Evolutionary conservation across 352 stramenopile genomes (phyloP).

Genomic region (Aphanomyces invadans): DNA sequence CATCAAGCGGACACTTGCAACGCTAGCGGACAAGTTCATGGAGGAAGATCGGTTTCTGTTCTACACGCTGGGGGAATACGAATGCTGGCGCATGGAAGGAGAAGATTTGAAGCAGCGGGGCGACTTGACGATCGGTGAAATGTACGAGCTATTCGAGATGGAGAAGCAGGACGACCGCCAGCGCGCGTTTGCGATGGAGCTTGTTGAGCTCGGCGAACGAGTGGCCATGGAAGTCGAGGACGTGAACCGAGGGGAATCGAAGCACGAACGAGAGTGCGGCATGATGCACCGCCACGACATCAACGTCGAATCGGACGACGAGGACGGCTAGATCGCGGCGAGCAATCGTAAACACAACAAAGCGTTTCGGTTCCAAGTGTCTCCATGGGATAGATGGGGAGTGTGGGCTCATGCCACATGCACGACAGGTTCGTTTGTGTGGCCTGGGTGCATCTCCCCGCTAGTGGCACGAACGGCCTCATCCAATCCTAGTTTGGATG

Average conservation of each 20-base stretch:
- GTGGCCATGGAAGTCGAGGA: conserved; percentile 16
- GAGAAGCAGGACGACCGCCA: conserved; percentile 16
- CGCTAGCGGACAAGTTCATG: conserved; percentile 7
- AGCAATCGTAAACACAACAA: too few species aligned
- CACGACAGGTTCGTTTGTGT: too few species aligned
- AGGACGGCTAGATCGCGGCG: not conserved
- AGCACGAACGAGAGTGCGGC: not conserved
- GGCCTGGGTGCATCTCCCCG: too few species aligned
- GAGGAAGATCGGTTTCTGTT: conserved; percentile 19
- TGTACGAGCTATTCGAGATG: conserved; percentile 17
- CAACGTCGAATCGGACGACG: conserved; percentile 16
- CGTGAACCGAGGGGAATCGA: conserved; percentile 1
- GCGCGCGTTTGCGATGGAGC: not conserved
- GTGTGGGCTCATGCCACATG: too few species aligned
- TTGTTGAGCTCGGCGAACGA: conserved; percentile 7
- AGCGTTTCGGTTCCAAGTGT: not conserved
- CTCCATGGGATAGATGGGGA: too few species aligned
- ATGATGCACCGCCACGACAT: conserved; percentile 6
- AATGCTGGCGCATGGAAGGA: conserved; percentile 20
- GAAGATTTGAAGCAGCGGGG: not conserved
- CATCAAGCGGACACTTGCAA: conserved; percentile 11
- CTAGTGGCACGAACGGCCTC: too few species aligned
- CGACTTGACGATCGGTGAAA: conserved; percentile 14
- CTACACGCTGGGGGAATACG: conserved; percentile 15
- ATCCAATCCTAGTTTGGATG: too few species aligned